Conservation (phyloP, 208 protist genomes). For the Trypanosoma brucei region DNA sequence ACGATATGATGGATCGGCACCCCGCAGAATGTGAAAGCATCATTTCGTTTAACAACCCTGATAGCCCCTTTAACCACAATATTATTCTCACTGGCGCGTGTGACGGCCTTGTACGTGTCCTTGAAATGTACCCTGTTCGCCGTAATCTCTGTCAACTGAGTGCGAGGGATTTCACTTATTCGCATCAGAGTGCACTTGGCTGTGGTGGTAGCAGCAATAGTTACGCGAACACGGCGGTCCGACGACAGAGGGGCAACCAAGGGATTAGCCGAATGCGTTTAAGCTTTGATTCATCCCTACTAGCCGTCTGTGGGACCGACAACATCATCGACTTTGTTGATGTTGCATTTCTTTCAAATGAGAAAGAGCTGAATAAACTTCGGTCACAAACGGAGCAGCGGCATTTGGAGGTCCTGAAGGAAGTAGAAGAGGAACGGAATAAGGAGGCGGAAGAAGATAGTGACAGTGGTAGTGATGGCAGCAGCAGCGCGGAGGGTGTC, state of each 20-base stretch:
- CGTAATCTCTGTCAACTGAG: constrained; percentile 83
- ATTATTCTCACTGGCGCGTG: constrained; percentile 83
- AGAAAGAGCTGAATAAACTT: constrained; percentile 64
- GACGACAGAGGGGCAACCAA: constrained; percentile 50
- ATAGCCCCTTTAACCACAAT: constrained; percentile 84
- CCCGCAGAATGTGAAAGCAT: constrained; percentile 82
- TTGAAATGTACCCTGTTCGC: constrained; percentile 86
- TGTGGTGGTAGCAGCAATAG: constrained; percentile 17
- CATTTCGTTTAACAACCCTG: constrained; percentile 78
- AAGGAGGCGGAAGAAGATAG: constrained; percentile 13
- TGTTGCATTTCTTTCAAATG: constrained; percentile 79
- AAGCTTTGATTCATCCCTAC: constrained; percentile 60
- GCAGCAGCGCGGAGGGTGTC: background rate
- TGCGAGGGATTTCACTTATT: constrained; percentile 82
- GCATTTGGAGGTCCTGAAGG: constrained; percentile 67
- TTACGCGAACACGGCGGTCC: constrained; percentile 21
- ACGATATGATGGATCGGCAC: constrained; percentile 74
- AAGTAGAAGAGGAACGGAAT: constrained; percentile 52
- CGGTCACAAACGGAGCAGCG: constrained; percentile 70
- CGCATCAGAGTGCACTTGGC: constrained; percentile 44
- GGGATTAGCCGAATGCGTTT: constrained; percentile 76
- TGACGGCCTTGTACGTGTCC: constrained; percentile 81
- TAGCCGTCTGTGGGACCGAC: constrained; percentile 75
- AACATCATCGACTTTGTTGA: constrained; percentile 89
- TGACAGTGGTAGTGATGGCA: constrained; percentile 14